Evolutionary conservation across 164 flowering plant species (phyloP).

Genomic region (Annona cherimola): DNA sequence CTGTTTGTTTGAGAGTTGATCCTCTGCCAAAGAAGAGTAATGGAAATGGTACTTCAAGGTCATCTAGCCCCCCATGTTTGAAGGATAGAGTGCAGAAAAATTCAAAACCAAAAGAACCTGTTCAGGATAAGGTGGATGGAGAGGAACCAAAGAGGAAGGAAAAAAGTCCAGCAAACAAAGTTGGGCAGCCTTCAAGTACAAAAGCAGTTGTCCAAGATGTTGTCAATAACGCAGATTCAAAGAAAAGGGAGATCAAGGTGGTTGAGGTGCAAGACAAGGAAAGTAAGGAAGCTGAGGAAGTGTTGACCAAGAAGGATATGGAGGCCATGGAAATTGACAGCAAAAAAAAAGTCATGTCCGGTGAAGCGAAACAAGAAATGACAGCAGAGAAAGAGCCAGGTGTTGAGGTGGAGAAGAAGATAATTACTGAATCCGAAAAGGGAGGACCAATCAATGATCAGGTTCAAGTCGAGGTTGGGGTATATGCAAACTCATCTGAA

Average conservation of each 20-base stretch:
- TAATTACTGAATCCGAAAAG: background rate
- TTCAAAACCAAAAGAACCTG: slow-evolving; percentile 1
- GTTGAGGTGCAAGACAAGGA: slow-evolving; percentile 13
- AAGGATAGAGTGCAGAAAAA: slow-evolving; percentile 12
- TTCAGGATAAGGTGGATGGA: slow-evolving; percentile 7
- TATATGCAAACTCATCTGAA: background rate
- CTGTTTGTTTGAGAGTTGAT: slow-evolving; percentile 72
- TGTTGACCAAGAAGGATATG: background rate
- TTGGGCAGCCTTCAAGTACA: background rate
- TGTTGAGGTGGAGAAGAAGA: too few relatives aligned
- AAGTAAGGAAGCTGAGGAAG: background rate
- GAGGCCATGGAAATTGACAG: slow-evolving; percentile 3
- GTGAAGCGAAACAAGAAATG: background rate
- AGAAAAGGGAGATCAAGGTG: slow-evolving; percentile 3
- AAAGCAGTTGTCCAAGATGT: background rate
- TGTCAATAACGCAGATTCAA: slow-evolving; percentile 8
- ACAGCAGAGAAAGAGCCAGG: background rate
- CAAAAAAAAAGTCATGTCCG: background rate
- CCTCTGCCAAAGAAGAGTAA: slow-evolving; percentile 55
- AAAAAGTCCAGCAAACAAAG: background rate
- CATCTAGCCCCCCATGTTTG: slow-evolving; percentile 46
- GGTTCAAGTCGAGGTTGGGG: background rate
- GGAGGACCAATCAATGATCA: background rate
- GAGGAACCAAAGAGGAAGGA: slow-evolving; percentile 10
- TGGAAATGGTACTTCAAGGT: slow-evolving; percentile 41